Percentiles rank a stretch among this genome's conserved stretches.
Conservation (phyloP, 805 yeast species). For the Cyberlindnera misumaiensis region DNA sequence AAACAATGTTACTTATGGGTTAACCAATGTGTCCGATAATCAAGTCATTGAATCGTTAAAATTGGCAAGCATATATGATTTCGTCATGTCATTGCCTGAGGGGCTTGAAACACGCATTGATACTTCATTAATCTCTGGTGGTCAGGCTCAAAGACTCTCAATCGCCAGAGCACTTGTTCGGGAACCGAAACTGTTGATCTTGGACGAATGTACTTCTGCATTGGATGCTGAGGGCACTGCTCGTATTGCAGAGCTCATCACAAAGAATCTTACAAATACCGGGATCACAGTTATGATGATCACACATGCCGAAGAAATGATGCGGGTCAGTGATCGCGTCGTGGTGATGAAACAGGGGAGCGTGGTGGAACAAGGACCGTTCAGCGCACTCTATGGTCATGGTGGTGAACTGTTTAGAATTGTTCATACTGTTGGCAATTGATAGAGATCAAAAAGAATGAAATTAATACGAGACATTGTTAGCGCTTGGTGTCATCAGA, state of each 20-base stretch:
- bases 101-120: constrained; percentile 58
- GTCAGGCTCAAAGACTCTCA: constrained; percentile 82
- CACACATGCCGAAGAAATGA: constrained; percentile 69
- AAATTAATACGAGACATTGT: too few species aligned
- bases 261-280: constrained; percentile 24
- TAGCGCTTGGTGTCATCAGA: too few species aligned
- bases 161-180: constrained; percentile 77
- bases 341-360: constrained; percentile 43
- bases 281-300: constrained; percentile 52
- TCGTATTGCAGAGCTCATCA: constrained; percentile 44
- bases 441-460: too few species aligned
- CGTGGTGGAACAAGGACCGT: constrained; percentile 40
- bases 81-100: constrained; percentile 46
- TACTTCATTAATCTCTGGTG: constrained; percentile 62
- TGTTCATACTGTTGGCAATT: too few species aligned
- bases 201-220: constrained; percentile 91
- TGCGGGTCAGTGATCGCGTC: constrained; percentile 47
- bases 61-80: constrained; percentile 45
- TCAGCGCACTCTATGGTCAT: constrained; percentile 19
- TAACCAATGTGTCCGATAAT: constrained; percentile 26
- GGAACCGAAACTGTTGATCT: constrained; percentile 48
- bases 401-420: constrained; percentile 27
- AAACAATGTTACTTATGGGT: constrained; percentile 67
- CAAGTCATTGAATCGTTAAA: constrained; percentile 35
- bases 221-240: constrained; percentile 60